phyloP scores from a whole-genome alignment of 2,329 filamentous ascomycete genomes.

The Clarireedia hainanense region DNA sequence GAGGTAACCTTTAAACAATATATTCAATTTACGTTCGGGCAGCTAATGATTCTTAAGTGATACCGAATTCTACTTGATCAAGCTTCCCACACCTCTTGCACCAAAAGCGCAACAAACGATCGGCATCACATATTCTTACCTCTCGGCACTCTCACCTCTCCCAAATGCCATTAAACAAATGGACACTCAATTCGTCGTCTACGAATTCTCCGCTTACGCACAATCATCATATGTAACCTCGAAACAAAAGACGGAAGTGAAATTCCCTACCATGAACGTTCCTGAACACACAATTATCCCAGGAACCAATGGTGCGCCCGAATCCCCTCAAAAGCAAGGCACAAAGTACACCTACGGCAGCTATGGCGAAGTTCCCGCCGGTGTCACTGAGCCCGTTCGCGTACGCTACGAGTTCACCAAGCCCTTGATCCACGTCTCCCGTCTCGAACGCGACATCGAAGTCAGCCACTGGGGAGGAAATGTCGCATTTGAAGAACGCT shows the following conservation, averaged over 20 bases:
- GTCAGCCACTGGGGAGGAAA: conserved; percentile 98
- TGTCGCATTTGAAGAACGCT: conserved; percentile 87
- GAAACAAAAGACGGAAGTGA: conserved; percentile 97
- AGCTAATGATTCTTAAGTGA: conserved; percentile 41
- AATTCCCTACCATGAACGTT: conserved; percentile 69
- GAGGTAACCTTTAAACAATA: conserved; percentile 38
- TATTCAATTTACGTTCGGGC: neutral
- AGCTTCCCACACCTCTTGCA: conserved; percentile 66
- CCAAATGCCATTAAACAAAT: conserved; percentile 77
- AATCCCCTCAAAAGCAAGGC: conserved; percentile 72
- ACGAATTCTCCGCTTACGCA: conserved; percentile 78
- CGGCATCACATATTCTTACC: conserved; percentile 75
- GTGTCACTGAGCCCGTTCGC: conserved; percentile 61
- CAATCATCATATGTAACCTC: conserved; percentile 75
- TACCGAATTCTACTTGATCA: conserved; percentile 77
- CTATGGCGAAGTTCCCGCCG: conserved; percentile 75
- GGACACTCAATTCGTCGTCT: conserved; percentile 78
- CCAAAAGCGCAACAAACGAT: conserved; percentile 76
- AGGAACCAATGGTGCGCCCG: conserved; percentile 47
- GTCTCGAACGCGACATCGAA: conserved; percentile 84
- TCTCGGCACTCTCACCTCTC: conserved; percentile 71
- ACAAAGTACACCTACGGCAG: conserved; percentile 84
- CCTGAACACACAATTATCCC: conserved; percentile 78
- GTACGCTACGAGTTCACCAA: conserved; percentile 95
- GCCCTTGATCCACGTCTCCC: conserved; percentile 71